Evolutionary conservation across 352 stramenopile species (phyloP).

Genomic region (Phytophthora podocarpi): DNA sequence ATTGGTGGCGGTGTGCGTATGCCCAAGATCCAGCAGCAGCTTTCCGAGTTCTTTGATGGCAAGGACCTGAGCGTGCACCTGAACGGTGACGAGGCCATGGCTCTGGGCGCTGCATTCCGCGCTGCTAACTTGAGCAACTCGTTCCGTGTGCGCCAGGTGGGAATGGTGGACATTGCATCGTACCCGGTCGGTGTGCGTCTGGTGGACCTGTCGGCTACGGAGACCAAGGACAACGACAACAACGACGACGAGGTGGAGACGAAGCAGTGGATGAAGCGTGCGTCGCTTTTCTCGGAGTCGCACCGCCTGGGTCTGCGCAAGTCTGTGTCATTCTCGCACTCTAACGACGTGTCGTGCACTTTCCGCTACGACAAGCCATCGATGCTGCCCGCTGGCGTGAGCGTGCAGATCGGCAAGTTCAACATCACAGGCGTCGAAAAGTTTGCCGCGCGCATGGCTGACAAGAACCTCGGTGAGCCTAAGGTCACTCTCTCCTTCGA

Average conservation of each 20-base stretch:
- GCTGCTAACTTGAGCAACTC: slow-evolving; percentile 96
- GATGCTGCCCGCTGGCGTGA: slow-evolving; percentile 69
- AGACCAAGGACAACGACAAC: slow-evolving; percentile 46
- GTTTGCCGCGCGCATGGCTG: slow-evolving; percentile 88
- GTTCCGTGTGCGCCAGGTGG: slow-evolving; percentile 95
- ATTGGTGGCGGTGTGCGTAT: slow-evolving; percentile 97
- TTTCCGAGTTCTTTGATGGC: slow-evolving; percentile 70
- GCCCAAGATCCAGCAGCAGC: slow-evolving; percentile 93
- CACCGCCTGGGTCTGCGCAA: slow-evolving; percentile 91
- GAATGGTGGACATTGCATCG: slow-evolving; percentile 93
- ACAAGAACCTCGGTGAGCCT: slow-evolving; percentile 89
- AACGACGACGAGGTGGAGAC: slow-evolving; percentile 55
- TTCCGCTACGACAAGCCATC: slow-evolving; percentile 93
- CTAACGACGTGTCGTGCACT: slow-evolving; percentile 89
- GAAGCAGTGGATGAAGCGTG: slow-evolving; percentile 92
- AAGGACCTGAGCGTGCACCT: slow-evolving; percentile 96
- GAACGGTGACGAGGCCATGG: slow-evolving; percentile 98
- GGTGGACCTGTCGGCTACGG: slow-evolving; percentile 67
- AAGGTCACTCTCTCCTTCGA: slow-evolving; percentile 96
- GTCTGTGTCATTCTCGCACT: slow-evolving; percentile 95
- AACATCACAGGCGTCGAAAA: slow-evolving; percentile 93
- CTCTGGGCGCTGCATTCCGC: slow-evolving; percentile 94
- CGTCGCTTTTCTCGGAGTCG: slow-evolving; percentile 90
- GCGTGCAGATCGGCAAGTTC: slow-evolving; percentile 89
- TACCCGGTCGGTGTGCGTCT: slow-evolving; percentile 91